phyloP scores from a whole-genome alignment of 164 flowering plant species.

The Saururus chinensis region DNA sequence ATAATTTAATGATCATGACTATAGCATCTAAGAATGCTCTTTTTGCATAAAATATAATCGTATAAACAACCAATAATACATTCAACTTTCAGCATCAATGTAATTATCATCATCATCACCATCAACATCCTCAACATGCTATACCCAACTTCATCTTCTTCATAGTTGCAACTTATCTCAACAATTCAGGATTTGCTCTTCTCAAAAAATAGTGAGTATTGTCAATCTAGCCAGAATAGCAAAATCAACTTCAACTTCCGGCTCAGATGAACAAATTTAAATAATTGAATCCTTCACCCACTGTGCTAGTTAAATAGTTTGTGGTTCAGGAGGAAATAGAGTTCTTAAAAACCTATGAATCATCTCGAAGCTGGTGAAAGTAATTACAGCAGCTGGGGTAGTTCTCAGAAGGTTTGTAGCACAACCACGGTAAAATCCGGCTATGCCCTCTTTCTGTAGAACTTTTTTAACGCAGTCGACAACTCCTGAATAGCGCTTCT shows the following conservation, averaged over 20 bases:
- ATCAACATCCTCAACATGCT: background rate
- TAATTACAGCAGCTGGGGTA: constrained; percentile 91
- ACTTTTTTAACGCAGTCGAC: constrained; percentile 75
- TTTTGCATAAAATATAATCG: too few relatives aligned
- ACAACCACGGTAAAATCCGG: constrained; percentile 96
- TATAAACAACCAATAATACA: too few relatives aligned
- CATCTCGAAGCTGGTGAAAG: constrained; percentile 98
- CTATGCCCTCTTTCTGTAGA: constrained; percentile 57
- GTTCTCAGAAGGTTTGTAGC: constrained; percentile 88
- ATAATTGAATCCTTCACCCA: too few relatives aligned
- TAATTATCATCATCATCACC: constrained; percentile 1
- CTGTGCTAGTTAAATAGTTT: constrained; percentile 7
- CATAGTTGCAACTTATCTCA: too few relatives aligned
- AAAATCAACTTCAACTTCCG: background rate
- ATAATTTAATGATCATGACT: too few relatives aligned
- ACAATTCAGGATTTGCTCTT: too few relatives aligned
- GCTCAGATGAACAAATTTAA: background rate
- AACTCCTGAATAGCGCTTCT: constrained; percentile 75
- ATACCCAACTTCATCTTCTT: too few relatives aligned
- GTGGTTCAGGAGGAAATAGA: constrained; percentile 42
- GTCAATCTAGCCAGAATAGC: background rate
- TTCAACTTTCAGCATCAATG: too few relatives aligned
- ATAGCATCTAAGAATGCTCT: too few relatives aligned
- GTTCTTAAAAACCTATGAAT: constrained; percentile 67
- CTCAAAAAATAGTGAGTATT: too few relatives aligned